Evolutionary conservation across 78 protist species (phyloP).

Genomic region (Andalucia godoyi): DNA sequence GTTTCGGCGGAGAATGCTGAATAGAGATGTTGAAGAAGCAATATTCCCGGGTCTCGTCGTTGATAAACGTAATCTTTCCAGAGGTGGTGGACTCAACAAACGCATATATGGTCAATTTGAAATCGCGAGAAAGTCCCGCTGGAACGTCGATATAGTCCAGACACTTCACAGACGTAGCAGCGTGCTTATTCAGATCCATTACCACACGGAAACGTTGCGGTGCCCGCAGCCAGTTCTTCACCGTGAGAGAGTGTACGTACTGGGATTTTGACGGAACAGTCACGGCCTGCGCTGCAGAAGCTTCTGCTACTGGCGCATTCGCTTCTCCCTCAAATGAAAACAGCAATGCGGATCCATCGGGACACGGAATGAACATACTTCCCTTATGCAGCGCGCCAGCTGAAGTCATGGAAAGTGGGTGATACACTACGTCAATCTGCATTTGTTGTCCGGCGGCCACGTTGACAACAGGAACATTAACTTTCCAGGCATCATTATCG

Average conservation of each 20-base stretch:
- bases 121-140: slow-evolving; percentile 1
- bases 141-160: slow-evolving; percentile 54
- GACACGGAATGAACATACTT: slow-evolving; percentile 47
- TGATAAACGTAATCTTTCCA: slow-evolving; percentile 18
- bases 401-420: slow-evolving; percentile 36
- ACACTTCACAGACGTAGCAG: slow-evolving; percentile 4
- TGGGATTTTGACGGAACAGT: slow-evolving; percentile 1
- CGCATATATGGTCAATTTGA: slow-evolving; percentile 17
- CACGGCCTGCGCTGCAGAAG: slow-evolving; percentile 14
- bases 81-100: slow-evolving; percentile 16
- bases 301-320: slow-evolving; percentile 7
- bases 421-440: slow-evolving; percentile 24
- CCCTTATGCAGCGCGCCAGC: slow-evolving; percentile 7
- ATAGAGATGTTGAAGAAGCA: slow-evolving; percentile 6
- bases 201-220: slow-evolving; percentile 54
- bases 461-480: too few relatives aligned
- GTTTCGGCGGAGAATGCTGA: slow-evolving; percentile 7
- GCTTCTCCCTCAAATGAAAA: slow-evolving; percentile 26
- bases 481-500: slow-evolving; percentile 20
- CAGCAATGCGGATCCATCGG: slow-evolving; percentile 52
- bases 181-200: neutral
- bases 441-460: too few relatives aligned
- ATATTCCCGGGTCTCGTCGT: slow-evolving; percentile 43
- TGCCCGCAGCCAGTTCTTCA: slow-evolving; percentile 44
- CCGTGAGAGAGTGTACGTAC: neutral